phyloP scores from a whole-genome alignment of 1,139 yeast species.

The Blastobotrys illinoisensis region DNA sequence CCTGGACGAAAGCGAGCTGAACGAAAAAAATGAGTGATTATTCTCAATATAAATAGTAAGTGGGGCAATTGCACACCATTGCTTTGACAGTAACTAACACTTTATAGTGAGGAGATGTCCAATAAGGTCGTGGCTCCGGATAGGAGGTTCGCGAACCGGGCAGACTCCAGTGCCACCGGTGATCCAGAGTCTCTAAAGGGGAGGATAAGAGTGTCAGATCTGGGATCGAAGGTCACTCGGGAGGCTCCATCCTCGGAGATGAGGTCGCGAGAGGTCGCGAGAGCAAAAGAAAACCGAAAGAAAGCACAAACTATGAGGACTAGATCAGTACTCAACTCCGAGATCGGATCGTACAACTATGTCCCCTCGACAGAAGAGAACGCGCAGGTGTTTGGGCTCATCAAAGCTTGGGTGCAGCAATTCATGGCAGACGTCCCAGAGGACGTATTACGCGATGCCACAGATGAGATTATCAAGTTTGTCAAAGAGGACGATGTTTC shows the following conservation, averaged over 20 bases:
- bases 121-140: slow-evolving; percentile 66
- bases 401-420: slow-evolving; percentile 46
- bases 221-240: slow-evolving; percentile 47
- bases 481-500: slow-evolving; percentile 47
- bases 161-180: slow-evolving; percentile 46
- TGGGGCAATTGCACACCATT: background rate
- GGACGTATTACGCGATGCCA: slow-evolving; percentile 47
- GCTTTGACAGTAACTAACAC: background rate
- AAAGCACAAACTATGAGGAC: background rate
- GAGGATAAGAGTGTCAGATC: slow-evolving; percentile 53
- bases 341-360: slow-evolving; percentile 29
- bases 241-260: background rate
- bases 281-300: background rate
- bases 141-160: slow-evolving; percentile 41
- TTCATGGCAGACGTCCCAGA: slow-evolving; percentile 50
- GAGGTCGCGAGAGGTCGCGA: background rate
- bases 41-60: slow-evolving; percentile 16
- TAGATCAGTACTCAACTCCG: background rate
- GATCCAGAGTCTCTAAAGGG: slow-evolving; percentile 72
- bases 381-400: slow-evolving; percentile 39
- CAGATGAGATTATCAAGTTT: slow-evolving; percentile 61
- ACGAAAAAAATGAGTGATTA: background rate
- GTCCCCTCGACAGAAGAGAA: slow-evolving; percentile 48
- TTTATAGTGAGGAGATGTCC: slow-evolving; percentile 43
- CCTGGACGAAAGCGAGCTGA: background rate